Evolutionary conservation across 23 red algal genomes (phyloP).

Genomic region (Pyropia yezoensis): DNA sequence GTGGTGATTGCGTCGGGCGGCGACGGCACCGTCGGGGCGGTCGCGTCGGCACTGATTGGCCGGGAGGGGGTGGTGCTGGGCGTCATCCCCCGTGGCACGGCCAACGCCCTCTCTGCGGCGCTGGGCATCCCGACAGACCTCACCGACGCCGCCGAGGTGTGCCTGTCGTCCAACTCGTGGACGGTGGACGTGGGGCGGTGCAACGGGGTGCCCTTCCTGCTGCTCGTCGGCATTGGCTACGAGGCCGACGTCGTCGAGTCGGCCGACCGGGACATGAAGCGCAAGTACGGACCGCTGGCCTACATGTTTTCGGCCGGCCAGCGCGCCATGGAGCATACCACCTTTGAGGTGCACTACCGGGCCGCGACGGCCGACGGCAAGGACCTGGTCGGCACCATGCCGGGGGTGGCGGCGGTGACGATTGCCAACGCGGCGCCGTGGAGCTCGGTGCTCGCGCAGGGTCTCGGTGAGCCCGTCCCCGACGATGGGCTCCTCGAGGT

Average conservation of each 20-base stretch:
- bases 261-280: slow-evolving; percentile 19
- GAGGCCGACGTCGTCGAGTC: slow-evolving; percentile 25
- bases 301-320: slow-evolving; percentile 12
- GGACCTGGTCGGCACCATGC: slow-evolving; percentile 3
- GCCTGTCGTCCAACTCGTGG: not conserved
- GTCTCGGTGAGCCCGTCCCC: slow-evolving; percentile 29
- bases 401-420: slow-evolving; percentile 6
- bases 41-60: slow-evolving; percentile 15
- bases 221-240: slow-evolving; percentile 36
- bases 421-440: slow-evolving; percentile 47
- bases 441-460: slow-evolving; percentile 39
- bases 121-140: slow-evolving; percentile 41
- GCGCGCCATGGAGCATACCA: slow-evolving; percentile 6
- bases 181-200: too few relatives aligned
- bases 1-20: slow-evolving; percentile 40
- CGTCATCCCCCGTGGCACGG: slow-evolving; percentile 51
- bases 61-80: slow-evolving; percentile 11
- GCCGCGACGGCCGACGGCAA: not conserved
- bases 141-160: not conserved
- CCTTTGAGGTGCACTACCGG: slow-evolving; percentile 2
- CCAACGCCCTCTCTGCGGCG: slow-evolving; percentile 44
- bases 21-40: slow-evolving; percentile 42
- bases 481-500: slow-evolving; percentile 54
- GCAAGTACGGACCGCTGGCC: slow-evolving; percentile 18
- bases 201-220: slow-evolving; percentile 11